Evolutionary conservation across 2,329 filamentous ascomycete species (phyloP), one percentile per base, ranked within the genome.

Genomic region (Cytospora piceicola): DNA sequence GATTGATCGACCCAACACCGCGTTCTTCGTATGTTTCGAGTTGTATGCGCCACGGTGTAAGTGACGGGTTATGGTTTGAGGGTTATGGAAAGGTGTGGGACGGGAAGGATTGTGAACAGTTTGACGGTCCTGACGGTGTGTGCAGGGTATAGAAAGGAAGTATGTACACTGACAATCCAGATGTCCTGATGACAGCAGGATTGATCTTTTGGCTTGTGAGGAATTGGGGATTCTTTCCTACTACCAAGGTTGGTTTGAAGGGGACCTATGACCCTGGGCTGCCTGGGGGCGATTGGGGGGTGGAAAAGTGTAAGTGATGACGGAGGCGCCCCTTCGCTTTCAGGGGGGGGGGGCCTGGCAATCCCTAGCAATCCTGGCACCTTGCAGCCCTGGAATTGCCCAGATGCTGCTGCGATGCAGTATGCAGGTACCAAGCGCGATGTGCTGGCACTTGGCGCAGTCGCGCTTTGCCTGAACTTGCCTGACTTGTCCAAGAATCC

Each of bases 401-500:
- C n/a, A 22, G n/a, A 22, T 9, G 46, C 46, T 46, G 42, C 42
- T 46, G n/a, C 42, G 22, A n/a, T 46, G 42, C 42, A 46, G 27
- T 3, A 17, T 39, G 36, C 14, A 39, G 42, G 42, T 11, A 49
- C 46, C n/a, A 49, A 49, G 12, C 11, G n/a, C 53, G 15, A n/a
- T 22, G 20, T 22, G 53, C 53, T 51, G 29, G 42, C 15, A 12
- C 34, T 12, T 36, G 34, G 32, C 32, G 58, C 46, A 34, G 51
- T 62, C 60, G 27, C 58, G 29, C 12, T 46, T 55, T 36, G 34
- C 29, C 49, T 30, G 34, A 42, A 34, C n/a, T 36, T n/a, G 58
- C n/a, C 58, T 9, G 11, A n/a, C n/a, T n/a, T n/a, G n/a, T n/a
- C n/a, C 32, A 29, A 24, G 32, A 8, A 34, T 46, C 52, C 36